Base-by-base conservation (phyloP, 768 basidiomycete species). In the Lyophyllum decastes region DNA sequence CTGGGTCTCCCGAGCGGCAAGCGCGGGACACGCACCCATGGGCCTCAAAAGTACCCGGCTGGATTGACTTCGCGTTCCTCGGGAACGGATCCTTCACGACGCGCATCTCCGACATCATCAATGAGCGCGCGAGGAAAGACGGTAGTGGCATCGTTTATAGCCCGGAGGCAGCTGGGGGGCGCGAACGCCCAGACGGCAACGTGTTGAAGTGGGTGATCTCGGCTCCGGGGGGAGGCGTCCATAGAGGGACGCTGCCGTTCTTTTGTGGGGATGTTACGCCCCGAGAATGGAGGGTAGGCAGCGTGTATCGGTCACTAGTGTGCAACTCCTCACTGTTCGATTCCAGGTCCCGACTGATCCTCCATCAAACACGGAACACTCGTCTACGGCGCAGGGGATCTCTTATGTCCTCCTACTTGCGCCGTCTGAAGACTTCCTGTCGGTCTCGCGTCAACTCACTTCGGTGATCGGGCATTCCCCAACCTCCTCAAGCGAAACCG, bases 261-360 rank as follows among this genome's bases (percentile, higher is more conserved):
- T 91, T 87, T 69, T 91, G 90, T 63, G 87, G 87, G 12, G 89
- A 91, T 64, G 72, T 89, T 2, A 89, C 88, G 2, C 82, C 86
- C 2, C 73, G 89, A 49, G 61, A 70, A 2, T 77, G 78, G 69
- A 75, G 89, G 69, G 90, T 87, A 62, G 17, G 82, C 72, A n/a
- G 14, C 9, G 41, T 22, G 46, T 17, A 19, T 40, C 16, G 30
- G 11, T n/a, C n/a, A n/a, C n/a, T n/a, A n/a, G n/a, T n/a, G n/a
- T n/a, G n/a, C n/a, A n/a, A n/a, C n/a, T n/a, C n/a, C n/a, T 43
- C 11, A 25, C 16, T 25, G 6, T 11, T 5, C 22, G 10, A 30
- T 4, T 59, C 6, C 16, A 86, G 84, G 86, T 87, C 1, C 83
- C 84, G 4, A 65, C 70, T 1, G 71, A 76, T 10, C 80, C 81